Evolutionary conservation across 805 yeast genomes (phyloP), one percentile per base, ranked within the genome.

Genomic region (Lipomyces chichibuensis): DNA sequence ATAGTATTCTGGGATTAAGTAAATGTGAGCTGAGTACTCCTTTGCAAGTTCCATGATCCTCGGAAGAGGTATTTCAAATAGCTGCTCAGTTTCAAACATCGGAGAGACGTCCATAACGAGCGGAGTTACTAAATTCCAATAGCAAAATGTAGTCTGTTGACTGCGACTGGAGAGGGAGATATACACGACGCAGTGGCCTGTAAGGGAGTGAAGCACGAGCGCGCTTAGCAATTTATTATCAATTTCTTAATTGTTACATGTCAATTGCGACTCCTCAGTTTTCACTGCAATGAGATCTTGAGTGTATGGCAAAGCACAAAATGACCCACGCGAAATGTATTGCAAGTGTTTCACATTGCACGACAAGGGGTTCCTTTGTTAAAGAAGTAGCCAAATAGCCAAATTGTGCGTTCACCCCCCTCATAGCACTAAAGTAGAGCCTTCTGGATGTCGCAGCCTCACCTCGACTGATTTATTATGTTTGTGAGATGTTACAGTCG

Each of bases 1-100:
- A 23, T 60, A 60, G 13, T 63, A 65, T 11, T 60, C 61, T 5
- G 63, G 63, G 46, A 60, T 53, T 23, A 60, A 37, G 39, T 60
- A 60, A 17, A 60, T 53, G 27, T 53, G 59, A 25, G 63, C 63
- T 4, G 63, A 53, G 39, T 23, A 20, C 57, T 58, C 54, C 25
- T 27, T 27, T 17, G 61, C 61, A 39, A 29, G 14, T 23, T 32
- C 54, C 27, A 58, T 29, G 25, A 58, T 55, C 14, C 39, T 33
- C 25, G 53, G 35, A 14, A 33, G 25, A 35, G 61, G 27, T 14
- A 58, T 58, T 37, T 32, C 61, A 29, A n/a, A 52, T 29, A 23
- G 39, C 43, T 39, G 33, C 56, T 52, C 33, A 52, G 57, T 23
- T 23, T 52, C 59, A 35, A 39, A 8, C 8, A 23, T 57, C 57